Conservation (phyloP, 2,329 filamentous ascomycete species). For the Eutypella sp. region DNA sequence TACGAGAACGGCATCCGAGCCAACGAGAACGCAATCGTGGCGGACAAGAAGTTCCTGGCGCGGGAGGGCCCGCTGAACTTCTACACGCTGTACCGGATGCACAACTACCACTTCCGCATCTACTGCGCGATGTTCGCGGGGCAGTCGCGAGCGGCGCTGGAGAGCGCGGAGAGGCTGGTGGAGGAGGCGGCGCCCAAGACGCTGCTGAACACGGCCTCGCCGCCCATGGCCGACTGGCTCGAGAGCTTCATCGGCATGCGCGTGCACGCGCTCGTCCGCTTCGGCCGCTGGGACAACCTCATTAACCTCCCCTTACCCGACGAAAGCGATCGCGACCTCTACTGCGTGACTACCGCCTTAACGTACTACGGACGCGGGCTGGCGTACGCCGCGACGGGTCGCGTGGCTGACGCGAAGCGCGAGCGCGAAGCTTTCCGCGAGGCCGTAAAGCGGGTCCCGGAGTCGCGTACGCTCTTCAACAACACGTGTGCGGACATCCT, state of each 20-base stretch:
- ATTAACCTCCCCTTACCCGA: conserved; percentile 49
- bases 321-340: conserved; percentile 56
- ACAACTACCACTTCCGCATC: conserved; percentile 70
- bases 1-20: conserved; percentile 62
- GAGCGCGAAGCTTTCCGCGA: conserved; percentile 47
- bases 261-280: conserved; percentile 66
- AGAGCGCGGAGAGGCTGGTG: conserved; percentile 57
- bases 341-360: conserved; percentile 66
- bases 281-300: conserved; percentile 67
- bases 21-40: conserved; percentile 61
- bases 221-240: conserved; percentile 75
- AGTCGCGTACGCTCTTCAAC: conserved; percentile 62
- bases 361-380: conserved; percentile 64
- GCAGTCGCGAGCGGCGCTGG: conserved; percentile 55
- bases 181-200: conserved; percentile 54
- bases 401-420: conserved; percentile 48
- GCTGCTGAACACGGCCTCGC: conserved; percentile 58
- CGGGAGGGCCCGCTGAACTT: conserved; percentile 61
- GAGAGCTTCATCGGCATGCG: conserved; percentile 66
- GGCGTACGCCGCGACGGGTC: conserved; percentile 55
- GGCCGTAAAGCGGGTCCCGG: conserved; percentile 48
- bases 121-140: conserved; percentile 77
- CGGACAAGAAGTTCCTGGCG: conserved; percentile 62
- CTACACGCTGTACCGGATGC: conserved; percentile 70
- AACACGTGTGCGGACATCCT: conserved; percentile 62